These are phyloP conservation scores for Jamesozyma lodderae DNA, from an alignment of 805 yeast genomes.

Conservation along the genomic window DNA sequence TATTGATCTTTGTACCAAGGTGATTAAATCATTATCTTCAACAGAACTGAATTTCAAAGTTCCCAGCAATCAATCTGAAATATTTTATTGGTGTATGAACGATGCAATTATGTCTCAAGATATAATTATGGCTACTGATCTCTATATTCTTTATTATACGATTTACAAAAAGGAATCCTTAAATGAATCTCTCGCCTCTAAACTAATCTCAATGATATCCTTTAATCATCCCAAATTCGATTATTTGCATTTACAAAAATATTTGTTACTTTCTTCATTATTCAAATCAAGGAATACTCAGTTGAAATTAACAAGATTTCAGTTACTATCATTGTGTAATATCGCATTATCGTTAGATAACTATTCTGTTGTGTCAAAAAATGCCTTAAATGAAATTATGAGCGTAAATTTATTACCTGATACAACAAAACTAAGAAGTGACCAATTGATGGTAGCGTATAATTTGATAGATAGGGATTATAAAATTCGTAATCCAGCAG, in stretches of 20 bases:
- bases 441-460: constrained; percentile 15
- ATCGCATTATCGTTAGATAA: constrained; percentile 17
- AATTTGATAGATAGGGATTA: constrained; percentile 17
- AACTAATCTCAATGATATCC: constrained; percentile 14
- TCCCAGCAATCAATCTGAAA: background rate
- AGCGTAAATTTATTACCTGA: constrained; percentile 3
- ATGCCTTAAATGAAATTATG: constrained; percentile 11
- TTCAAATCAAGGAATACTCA: constrained; percentile 1
- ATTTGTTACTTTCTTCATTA: constrained; percentile 9
- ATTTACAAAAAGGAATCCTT: constrained; percentile 7
- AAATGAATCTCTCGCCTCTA: constrained; percentile 4
- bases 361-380: constrained; percentile 11
- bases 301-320: constrained; percentile 9
- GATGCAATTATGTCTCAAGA: constrained; percentile 14
- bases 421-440: constrained; percentile 4
- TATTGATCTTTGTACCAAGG: background rate
- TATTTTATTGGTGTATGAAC: constrained; percentile 12
- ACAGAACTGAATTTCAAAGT: background rate
- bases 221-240: constrained; percentile 19
- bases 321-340: constrained; percentile 14
- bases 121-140: constrained; percentile 15
- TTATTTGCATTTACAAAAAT: constrained; percentile 11
- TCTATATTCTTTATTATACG: constrained; percentile 14
- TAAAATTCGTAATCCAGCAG: constrained; percentile 18
- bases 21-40: background rate